Evolutionary conservation across 768 basidiomycete genomes (phyloP), one percentile per base, ranked within the genome.

Genomic region (Leucocoprinus leucothites): DNA sequence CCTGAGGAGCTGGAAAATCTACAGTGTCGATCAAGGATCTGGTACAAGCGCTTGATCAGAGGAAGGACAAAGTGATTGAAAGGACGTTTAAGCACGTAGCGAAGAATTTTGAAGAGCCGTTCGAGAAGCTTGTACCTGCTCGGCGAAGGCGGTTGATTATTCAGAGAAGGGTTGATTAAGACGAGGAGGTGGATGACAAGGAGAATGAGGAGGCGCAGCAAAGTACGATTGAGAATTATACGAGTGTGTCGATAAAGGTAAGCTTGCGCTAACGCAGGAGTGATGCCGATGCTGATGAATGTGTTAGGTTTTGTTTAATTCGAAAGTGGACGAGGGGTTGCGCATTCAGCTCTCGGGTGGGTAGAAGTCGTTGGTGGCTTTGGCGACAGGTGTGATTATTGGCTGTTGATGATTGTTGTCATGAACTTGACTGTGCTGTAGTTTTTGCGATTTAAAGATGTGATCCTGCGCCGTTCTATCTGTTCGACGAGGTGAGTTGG

Each of bases 391-490:
- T 91, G 57, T 25, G 5, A 9, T 38, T 13, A 22, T n/a, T 19
- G 43, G 18, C 18, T 13, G 22, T 11, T 43, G 19, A 14, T 9
- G 3, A 22, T 49, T 47, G 48, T 2, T 8, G 24, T 48, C 25
- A 22, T 22, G n/a, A 58, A 63, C 13, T 62, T 16, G 1, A 22
- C 51, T 35, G 40, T 48, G 16, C 45, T 26, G 0, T 64, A 91
- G 95, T 99, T 22, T 98, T 99, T 64, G 94, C 96, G 14, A 98
- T 98, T 61, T 96, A 99, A 71, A 98, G 97, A 71, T 98, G 96
- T 66, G 97, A 99, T 64, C 97, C 97, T 1, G 96, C 97, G 0
- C 97, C 97, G 1, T 99, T 99, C 75, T 98, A 98, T 70, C 79
- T 99, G n/a, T 98, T 99, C 63, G 97, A 99, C 66, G 97, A 98